These are phyloP conservation scores for Coemansia aciculifera DNA, from an alignment of 192 early-diverging fungal species.

Conservation along the genomic window DNA sequence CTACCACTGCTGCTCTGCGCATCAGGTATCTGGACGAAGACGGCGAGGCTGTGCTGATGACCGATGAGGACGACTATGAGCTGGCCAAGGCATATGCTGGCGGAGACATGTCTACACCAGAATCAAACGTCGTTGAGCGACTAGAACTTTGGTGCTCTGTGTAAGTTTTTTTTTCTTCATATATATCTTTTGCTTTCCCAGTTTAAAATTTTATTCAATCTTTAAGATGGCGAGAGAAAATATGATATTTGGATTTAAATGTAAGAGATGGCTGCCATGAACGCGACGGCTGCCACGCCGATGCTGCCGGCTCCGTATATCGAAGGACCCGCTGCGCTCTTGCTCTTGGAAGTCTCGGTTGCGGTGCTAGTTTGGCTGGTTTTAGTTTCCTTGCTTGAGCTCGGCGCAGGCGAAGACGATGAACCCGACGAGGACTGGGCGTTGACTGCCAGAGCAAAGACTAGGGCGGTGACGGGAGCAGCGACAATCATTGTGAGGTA, in stretches of 20 bases:
- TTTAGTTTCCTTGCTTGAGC: not conserved
- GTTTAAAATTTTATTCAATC: not conserved
- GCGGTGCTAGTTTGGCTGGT: not conserved
- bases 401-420: not conserved
- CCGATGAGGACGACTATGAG: conserved; percentile 87
- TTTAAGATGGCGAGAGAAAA: no score
- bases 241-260: conserved; percentile 12
- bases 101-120: conserved; percentile 52
- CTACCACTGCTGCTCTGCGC: conserved; percentile 36
- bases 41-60: conserved; percentile 80
- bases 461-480: not conserved
- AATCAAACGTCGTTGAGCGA: conserved; percentile 57
- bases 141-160: conserved; percentile 61
- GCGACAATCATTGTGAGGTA: not conserved
- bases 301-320: conserved; percentile 5
- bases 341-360: not conserved
- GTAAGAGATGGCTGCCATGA: conserved; percentile 25
- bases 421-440: not conserved
- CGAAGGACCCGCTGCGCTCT: conserved; percentile 10
- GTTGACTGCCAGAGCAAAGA: not conserved
- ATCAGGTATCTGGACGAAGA: conserved; percentile 89
- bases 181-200: not conserved
- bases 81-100: conserved; percentile 64
- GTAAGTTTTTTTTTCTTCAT: not conserved
- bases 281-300: conserved; percentile 20